A percentile compares a stretch with the other conserved stretches of the same genome.
Evolutionary conservation across 768 basidiomycete species (phyloP).

Genomic region (Kwoniella pini): DNA sequence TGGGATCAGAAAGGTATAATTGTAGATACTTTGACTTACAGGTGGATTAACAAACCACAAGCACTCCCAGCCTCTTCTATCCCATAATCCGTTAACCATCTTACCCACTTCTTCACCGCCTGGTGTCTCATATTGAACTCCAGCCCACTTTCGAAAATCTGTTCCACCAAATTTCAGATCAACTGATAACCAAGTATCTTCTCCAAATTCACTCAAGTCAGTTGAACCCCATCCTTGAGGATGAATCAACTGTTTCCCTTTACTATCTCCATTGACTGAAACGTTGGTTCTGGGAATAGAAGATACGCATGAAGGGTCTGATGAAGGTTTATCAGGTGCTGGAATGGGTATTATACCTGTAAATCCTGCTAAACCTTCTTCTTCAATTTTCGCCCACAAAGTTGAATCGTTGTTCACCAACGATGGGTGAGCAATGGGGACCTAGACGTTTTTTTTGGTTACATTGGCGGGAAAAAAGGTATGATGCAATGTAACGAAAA

Average conservation of each 20-base stretch:
- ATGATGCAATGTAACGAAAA: too few relatives aligned
- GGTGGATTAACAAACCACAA: slow-evolving; percentile 43
- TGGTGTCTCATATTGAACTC: slow-evolving; percentile 33
- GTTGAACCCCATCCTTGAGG: slow-evolving; percentile 11
- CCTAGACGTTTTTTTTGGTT: too few relatives aligned
- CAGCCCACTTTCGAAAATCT: slow-evolving; percentile 36
- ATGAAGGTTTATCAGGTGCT: not conserved
- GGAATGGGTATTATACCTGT: slow-evolving; percentile 40
- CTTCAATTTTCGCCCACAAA: slow-evolving; percentile 45
- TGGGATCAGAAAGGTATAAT: too few relatives aligned
- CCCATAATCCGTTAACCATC: slow-evolving; percentile 51
- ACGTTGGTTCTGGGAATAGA: not conserved
- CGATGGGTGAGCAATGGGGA: slow-evolving; percentile 50
- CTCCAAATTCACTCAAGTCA: not conserved
- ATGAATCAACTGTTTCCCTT: not conserved
- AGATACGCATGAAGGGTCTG: slow-evolving; percentile 8
- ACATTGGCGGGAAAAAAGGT: too few relatives aligned
- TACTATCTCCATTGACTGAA: not conserved
- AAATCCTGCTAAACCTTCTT: slow-evolving; percentile 49
- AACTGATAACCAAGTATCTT: slow-evolving; percentile 32
- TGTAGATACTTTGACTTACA: slow-evolving; percentile 4
- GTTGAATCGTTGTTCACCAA: slow-evolving; percentile 38
- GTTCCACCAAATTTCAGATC: slow-evolving; percentile 29
- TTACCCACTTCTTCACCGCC: slow-evolving; percentile 49
- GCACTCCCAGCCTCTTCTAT: slow-evolving; percentile 51